Percentiles rank a stretch among this genome's conserved stretches.
phyloP scores from a whole-genome alignment of 2,329 filamentous ascomycete species.

The Parasarocladium wereldwijsianum region DNA sequence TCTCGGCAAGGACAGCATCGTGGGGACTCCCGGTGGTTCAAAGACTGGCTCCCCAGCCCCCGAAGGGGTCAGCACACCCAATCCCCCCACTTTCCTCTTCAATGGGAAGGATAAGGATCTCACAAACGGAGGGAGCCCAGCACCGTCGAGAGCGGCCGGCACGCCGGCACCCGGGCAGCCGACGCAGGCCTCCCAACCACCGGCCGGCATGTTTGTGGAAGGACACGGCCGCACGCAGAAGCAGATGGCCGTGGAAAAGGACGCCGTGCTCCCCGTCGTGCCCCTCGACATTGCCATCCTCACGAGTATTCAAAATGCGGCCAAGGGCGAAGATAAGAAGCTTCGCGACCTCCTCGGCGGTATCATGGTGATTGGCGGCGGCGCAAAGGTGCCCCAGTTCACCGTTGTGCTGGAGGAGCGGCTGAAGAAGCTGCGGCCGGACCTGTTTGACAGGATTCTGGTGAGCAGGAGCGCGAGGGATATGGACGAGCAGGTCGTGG shows the following conservation, averaged over 20 bases:
- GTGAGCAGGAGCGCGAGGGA: slow-evolving; percentile 67
- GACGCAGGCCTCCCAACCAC: slow-evolving; percentile 19
- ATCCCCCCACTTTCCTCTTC: slow-evolving; percentile 41
- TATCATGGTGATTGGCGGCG: slow-evolving; percentile 83
- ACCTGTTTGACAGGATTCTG: slow-evolving; percentile 44
- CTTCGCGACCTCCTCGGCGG: slow-evolving; percentile 77
- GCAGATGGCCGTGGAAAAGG: slow-evolving; percentile 52
- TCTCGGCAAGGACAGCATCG: slow-evolving; percentile 53
- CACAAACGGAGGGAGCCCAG: slow-evolving; percentile 34
- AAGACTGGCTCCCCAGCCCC: slow-evolving; percentile 78
- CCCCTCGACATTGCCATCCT: slow-evolving; percentile 83
- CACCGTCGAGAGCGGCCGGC: slow-evolving; percentile 35
- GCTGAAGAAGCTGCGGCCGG: slow-evolving; percentile 51
- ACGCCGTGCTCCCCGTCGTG: slow-evolving; percentile 67
- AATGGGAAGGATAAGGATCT: slow-evolving; percentile 26
- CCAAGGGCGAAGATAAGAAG: slow-evolving; percentile 82
- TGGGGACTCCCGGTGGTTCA: slow-evolving; percentile 70
- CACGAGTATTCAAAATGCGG: slow-evolving; percentile 75
- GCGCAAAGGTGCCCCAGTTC: slow-evolving; percentile 67
- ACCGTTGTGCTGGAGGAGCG: slow-evolving; percentile 71
- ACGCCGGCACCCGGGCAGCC: slow-evolving; percentile 23
- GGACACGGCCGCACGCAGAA: slow-evolving; percentile 32
- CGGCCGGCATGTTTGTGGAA: slow-evolving; percentile 34
- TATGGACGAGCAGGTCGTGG: slow-evolving; percentile 92
- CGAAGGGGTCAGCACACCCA: slow-evolving; percentile 57